Evolutionary conservation across 768 basidiomycete genomes (phyloP).

Genomic region (Gymnopilus junonius): DNA sequence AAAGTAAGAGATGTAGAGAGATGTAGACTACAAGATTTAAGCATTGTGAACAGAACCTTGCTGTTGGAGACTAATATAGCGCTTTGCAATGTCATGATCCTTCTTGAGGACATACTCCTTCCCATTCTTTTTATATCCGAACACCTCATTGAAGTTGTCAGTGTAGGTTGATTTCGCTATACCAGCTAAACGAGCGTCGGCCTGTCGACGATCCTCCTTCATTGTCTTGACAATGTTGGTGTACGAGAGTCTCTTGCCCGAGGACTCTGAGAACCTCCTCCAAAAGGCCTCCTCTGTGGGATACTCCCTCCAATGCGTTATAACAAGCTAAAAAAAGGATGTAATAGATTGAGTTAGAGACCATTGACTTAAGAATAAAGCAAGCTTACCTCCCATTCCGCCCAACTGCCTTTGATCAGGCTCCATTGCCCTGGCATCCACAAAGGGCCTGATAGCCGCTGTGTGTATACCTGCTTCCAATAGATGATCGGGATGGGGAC

Average conservation of each 20-base stretch:
- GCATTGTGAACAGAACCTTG: not conserved
- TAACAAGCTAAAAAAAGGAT: not conserved
- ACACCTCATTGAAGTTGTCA: not conserved
- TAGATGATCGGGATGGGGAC: conserved; percentile 19
- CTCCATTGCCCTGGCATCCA: not conserved
- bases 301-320: not conserved
- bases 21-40: not conserved
- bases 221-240: not conserved
- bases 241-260: conserved; percentile 1
- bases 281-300: conserved; percentile 3
- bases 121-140: conserved; percentile 8
- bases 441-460: not conserved
- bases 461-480: conserved; percentile 19
- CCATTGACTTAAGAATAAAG: not conserved
- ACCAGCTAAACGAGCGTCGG: not conserved
- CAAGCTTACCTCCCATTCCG: not conserved
- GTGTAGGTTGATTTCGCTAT: conserved; percentile 7
- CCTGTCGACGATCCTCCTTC: not conserved
- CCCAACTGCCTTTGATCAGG: not conserved
- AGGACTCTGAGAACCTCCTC: not conserved
- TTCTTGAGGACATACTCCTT: not conserved
- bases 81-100: conserved; percentile 5
- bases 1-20: too few species aligned
- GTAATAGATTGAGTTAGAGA: too few species aligned
- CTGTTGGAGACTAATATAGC: too few species aligned